Conservation (phyloP, 2,329 filamentous ascomycete genomes). For the Phoma sp. region DNA sequence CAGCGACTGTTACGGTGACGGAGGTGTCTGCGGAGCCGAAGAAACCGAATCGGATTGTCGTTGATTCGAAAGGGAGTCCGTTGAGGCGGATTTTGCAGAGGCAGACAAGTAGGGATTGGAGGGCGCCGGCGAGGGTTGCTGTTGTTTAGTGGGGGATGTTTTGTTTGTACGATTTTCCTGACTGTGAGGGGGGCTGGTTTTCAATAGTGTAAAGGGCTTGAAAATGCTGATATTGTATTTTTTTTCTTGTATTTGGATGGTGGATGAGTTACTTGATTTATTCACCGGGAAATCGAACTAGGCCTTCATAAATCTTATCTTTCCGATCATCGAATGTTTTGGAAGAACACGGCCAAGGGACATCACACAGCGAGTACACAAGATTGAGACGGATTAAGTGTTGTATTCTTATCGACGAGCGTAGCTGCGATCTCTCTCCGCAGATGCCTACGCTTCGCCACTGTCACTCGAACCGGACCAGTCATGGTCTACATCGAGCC, state of each 20-base stretch:
- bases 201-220: too few species aligned
- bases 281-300: too few species aligned
- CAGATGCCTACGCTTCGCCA: background rate
- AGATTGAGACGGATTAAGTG: constrained; percentile 15
- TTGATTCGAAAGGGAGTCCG: constrained; percentile 10
- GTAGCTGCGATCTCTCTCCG: background rate
- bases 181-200: too few species aligned
- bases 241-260: too few species aligned
- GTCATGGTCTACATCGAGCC: constrained; percentile 4
- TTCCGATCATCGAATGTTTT: too few species aligned
- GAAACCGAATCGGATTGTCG: background rate
- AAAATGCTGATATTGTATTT: too few species aligned
- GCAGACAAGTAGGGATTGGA: constrained; percentile 8
- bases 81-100: constrained; percentile 10
- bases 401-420: constrained; percentile 2
- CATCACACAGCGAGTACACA: too few species aligned
- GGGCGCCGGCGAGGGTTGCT: background rate
- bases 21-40: background rate
- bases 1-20: background rate
- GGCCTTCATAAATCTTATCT: too few species aligned
- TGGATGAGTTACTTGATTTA: too few species aligned
- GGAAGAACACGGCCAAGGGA: too few species aligned
- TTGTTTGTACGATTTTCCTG: too few species aligned
- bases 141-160: too few species aligned
- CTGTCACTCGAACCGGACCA: constrained; percentile 9